These are phyloP conservation scores for Podaxis rugospora DNA, from an alignment of 768 basidiomycete species.

Conservation along the genomic window DNA sequence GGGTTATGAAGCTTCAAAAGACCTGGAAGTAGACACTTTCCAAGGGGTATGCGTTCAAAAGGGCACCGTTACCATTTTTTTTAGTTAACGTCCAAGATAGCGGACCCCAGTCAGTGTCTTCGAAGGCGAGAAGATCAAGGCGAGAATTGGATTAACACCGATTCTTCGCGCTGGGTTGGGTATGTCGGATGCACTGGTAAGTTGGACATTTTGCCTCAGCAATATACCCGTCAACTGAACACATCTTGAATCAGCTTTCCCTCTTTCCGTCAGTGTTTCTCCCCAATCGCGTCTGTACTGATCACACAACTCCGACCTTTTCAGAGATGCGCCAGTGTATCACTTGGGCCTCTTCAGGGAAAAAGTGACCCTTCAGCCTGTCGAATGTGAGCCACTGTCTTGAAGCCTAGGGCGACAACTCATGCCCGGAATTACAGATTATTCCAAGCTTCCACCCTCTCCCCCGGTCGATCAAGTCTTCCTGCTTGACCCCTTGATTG, in stretches of 20 bases:
- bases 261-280: slow-evolving; percentile 69
- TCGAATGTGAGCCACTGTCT: slow-evolving; percentile 60
- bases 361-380: slow-evolving; percentile 82
- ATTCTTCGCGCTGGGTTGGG: slow-evolving; percentile 92
- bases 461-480: slow-evolving; percentile 81
- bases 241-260: slow-evolving; percentile 38
- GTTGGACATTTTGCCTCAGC: slow-evolving; percentile 31
- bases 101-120: slow-evolving; percentile 78
- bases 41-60: slow-evolving; percentile 47
- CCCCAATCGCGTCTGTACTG: no score
- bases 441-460: slow-evolving; percentile 79
- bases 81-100: slow-evolving; percentile 30
- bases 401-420: not conserved
- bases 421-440: slow-evolving; percentile 45
- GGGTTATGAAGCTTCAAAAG: slow-evolving; percentile 78
- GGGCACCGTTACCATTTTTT: not conserved
- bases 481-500: slow-evolving; percentile 88
- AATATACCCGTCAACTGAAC: not conserved
- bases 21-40: slow-evolving; percentile 59
- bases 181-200: slow-evolving; percentile 81
- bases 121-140: slow-evolving; percentile 70
- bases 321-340: slow-evolving; percentile 77
- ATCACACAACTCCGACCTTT: not conserved
- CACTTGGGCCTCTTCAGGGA: slow-evolving; percentile 90
- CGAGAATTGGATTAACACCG: slow-evolving; percentile 81